phyloP scores from a whole-genome alignment of 805 yeast genomes.

The Nadsonia fulvescens region DNA sequence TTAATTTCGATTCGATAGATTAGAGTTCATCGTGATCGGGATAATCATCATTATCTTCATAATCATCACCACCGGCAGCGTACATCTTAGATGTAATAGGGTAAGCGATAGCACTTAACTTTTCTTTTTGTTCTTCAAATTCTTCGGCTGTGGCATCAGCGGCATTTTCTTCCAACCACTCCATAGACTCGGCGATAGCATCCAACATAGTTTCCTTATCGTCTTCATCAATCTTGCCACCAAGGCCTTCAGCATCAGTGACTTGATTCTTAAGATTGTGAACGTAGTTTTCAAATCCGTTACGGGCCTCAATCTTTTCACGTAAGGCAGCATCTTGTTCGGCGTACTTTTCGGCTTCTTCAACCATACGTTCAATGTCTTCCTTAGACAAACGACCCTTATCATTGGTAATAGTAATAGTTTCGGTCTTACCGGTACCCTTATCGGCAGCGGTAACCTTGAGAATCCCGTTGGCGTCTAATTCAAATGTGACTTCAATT shows the following conservation, averaged over 20 bases:
- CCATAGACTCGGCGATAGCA: constrained; percentile 72
- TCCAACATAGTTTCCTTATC: constrained; percentile 80
- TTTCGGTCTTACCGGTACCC: constrained; percentile 85
- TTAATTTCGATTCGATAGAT: too few relatives aligned
- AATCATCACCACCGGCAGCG: constrained; percentile 29
- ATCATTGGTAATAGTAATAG: constrained; percentile 83
- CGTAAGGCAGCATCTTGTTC: constrained; percentile 77
- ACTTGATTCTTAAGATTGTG: constrained; percentile 63
- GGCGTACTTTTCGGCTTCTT: constrained; percentile 88
- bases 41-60: constrained; percentile 38
- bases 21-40: constrained; percentile 49
- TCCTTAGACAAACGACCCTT: constrained; percentile 88
- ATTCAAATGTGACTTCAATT: constrained; percentile 74
- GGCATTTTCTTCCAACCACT: constrained; percentile 74
- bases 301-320: constrained; percentile 75
- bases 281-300: constrained; percentile 75
- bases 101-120: constrained; percentile 63
- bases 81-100: constrained; percentile 86
- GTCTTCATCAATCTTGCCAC: constrained; percentile 68
- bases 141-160: constrained; percentile 85
- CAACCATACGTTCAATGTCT: constrained; percentile 94
- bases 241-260: constrained; percentile 39
- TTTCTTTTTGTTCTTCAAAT: constrained; percentile 77
- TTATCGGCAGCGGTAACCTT: constrained; percentile 79
- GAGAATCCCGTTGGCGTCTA: constrained; percentile 76